phyloP scores from a whole-genome alignment of 306 rosid genomes.

The Astragalus glycyphyllos region DNA sequence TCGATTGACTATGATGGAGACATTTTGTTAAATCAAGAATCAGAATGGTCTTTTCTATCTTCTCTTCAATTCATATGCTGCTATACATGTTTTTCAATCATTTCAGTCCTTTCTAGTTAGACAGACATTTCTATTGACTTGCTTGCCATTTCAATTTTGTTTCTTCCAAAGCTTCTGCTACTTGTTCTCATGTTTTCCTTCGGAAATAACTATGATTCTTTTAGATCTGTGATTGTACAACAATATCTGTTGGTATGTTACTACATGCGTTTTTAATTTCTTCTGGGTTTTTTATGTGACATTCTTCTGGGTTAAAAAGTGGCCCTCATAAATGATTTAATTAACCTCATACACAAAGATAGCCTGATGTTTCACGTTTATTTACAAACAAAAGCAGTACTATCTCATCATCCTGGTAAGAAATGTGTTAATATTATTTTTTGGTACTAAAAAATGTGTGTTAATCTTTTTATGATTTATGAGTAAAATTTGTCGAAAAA shows the following conservation, averaged over 20 bases:
- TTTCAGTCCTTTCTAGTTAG: slow-evolving; percentile 9
- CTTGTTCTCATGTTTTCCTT: slow-evolving; percentile 4
- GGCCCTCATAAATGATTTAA: no score
- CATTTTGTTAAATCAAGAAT: slow-evolving; percentile 32
- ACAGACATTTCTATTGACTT: slow-evolving; percentile 1
- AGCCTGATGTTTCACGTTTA: slow-evolving; percentile 3
- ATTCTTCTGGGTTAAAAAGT: no score
- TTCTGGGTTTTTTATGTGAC: no score
- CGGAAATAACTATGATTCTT: slow-evolving; percentile 9
- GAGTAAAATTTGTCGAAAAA: no score
- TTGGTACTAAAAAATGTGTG: not conserved
- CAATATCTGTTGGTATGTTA: not conserved
- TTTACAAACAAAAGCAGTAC: no score
- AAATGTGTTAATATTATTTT: not conserved
- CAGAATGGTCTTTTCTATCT: slow-evolving; percentile 34
- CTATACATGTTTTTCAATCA: slow-evolving; percentile 40
- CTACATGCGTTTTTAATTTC: slow-evolving; percentile 10
- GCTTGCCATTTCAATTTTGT: not conserved
- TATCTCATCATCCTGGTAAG: not conserved
- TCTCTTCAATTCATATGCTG: no score
- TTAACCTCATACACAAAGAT: no score
- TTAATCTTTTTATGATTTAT: no score
- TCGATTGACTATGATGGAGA: slow-evolving; percentile 32
- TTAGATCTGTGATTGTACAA: slow-evolving; percentile 45
- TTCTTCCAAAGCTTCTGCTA: slow-evolving; percentile 18